A percentile compares a stretch with the other conserved stretches of the same genome.
Conservation (phyloP, 164 flowering plant genomes). For the Aristolochia californica region DNA sequence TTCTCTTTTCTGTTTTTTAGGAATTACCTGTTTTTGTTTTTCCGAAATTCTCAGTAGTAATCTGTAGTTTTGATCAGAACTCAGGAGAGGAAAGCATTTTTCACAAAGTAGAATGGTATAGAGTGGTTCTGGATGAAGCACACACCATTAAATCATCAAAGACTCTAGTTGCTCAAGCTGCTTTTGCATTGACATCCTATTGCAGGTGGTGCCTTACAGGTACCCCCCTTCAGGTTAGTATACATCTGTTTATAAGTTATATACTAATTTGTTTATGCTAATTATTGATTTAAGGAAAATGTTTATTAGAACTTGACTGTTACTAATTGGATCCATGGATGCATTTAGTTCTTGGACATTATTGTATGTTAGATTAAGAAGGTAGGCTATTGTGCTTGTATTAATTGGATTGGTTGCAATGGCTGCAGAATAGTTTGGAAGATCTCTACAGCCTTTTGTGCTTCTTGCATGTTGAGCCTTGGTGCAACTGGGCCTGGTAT, state of each 20-base stretch:
- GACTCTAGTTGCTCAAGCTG: conserved; percentile 53
- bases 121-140: conserved; percentile 86
- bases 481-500: conserved; percentile 91
- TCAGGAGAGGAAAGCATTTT: conserved; percentile 34
- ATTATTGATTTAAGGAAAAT: too few relatives aligned
- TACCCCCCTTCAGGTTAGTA: conserved; percentile 70
- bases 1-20: not conserved
- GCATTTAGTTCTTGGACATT: not conserved
- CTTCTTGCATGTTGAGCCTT: conserved; percentile 77
- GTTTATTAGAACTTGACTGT: not conserved
- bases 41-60: not conserved
- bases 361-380: not conserved
- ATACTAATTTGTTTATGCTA: too few relatives aligned
- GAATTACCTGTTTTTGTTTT: not conserved
- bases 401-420: conserved; percentile 4
- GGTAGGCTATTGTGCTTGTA: not conserved
- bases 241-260: not conserved
- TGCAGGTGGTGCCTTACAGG: conserved; percentile 92
- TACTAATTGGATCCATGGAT: not conserved
- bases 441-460: conserved; percentile 71
- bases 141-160: conserved; percentile 62
- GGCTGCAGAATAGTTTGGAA: conserved; percentile 72
- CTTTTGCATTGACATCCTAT: conserved; percentile 43
- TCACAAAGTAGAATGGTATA: conserved; percentile 54
- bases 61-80: conserved; percentile 25